Base-by-base conservation (phyloP, 495 filamentous ascomycete species). In the Clohesyomyces aquaticus region DNA sequence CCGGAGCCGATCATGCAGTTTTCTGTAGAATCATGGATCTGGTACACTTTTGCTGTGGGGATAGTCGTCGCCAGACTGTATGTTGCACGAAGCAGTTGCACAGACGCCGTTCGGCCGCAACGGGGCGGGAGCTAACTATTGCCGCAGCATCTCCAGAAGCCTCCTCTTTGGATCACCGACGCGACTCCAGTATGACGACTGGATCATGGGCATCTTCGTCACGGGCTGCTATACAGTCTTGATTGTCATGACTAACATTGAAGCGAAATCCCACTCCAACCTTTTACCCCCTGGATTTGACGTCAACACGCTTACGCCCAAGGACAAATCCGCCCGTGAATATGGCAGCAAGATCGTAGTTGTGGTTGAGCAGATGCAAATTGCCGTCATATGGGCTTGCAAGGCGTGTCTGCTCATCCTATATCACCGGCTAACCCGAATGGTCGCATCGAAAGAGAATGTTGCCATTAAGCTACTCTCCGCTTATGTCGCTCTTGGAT, bases 311-410 rank as follows among this genome's bases (percentile, higher is more conserved):
- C 74, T 88, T 1, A 77, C 83, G 0, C 63, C 75, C 0, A 68
- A 80, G 2, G 79, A 83, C 1, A 80, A 82, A 28, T 35, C 68
- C 23, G 71, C 75, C 12, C 75, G 83, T 9, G 74, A 79, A 18
- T 76, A 77, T 26, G 85, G 85, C 9, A 82, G 78, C 63, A 87
- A 88, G 63, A 75, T 82, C 35, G 80, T 83, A 3, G 71, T 86
- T 18, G 74, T 80, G 1, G 74, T 77, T 4, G 80, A 83, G 59
- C 73, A 80, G 69, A 78, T 76, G 63, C 78, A 82, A 59, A 75
- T 68, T 57, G 72, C 75, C 52, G 76, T 77, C 12, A 77, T 82
- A 16, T 87, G 84, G 84, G 68, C 77, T 0, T 78, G 78, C 56
- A 87, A 87, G 69, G 73, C 77, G 2, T 83, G 80, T 65, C 68